Base-by-base conservation (phyloP, 1,284 basidiomycete genomes). In the Xerocomus minutiporus region DNA sequence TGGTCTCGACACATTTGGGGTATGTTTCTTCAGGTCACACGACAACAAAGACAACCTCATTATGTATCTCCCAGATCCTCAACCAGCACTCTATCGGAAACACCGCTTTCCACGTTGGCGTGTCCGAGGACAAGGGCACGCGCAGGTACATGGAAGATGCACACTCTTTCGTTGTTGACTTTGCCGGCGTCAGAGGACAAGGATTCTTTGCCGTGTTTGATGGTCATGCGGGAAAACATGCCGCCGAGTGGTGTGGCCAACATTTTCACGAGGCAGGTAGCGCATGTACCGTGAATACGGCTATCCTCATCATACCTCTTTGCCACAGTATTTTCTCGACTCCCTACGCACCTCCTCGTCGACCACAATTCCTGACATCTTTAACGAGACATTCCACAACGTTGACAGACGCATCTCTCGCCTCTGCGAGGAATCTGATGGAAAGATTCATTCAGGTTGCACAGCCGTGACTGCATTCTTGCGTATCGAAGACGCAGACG, bases 191-290 rank as follows among this genome's bases (percentile, higher is more conserved):
- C 12, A 83, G 86, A 43, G 96, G 96, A 0, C 97, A 99, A 70
- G 95, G 93, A 8, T 98, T 97, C 76, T 98, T 97, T 68, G 94
- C 94, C 11, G 86, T 99, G 42, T 99, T 99, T 65, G 97, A 99
- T 63, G 97, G 97, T 3, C 97, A 99, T 67, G 97, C 97, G 0
- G 97, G 97, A 20, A 98, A 97, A 68, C 92, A 97, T 65, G 93
- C 96, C 20, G 97, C 97, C 20, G 97, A 99, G 69, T 99, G 95
- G 95, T 99, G 97, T 71, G 95, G 96, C 25, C 80, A 84, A 61
- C 87, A 99, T 71, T 98, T 99, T 72, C 94, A 98, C 68, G 83
- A 94, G 75, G 92, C 92, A 66, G 28, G 45, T 51, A 20, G 34
- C 31, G 26, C 44, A 17, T 7, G 2, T 34, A 20, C 20, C 3